Evolutionary conservation across 768 basidiomycete genomes (phyloP).

Genomic region (Pisolithus tinctorius): DNA sequence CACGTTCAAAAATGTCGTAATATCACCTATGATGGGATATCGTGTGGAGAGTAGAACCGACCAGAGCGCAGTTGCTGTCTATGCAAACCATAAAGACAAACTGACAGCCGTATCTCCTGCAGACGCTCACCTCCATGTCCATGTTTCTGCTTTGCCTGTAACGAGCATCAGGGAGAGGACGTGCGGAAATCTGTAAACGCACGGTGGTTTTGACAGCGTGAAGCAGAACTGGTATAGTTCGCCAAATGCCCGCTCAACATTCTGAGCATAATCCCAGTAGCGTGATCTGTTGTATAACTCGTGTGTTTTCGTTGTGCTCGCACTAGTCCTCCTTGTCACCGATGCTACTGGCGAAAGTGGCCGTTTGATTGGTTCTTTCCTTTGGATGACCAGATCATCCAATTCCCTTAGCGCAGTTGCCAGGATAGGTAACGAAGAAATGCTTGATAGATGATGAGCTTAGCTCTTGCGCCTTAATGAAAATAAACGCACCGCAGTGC

Average conservation of each 20-base stretch:
- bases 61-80: slow-evolving; percentile 74
- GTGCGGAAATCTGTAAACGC: slow-evolving; percentile 23
- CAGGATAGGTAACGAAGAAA: slow-evolving; percentile 44
- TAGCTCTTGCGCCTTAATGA: neutral
- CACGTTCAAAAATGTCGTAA: slow-evolving; percentile 63
- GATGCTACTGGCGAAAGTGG: slow-evolving; percentile 16
- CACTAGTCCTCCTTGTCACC: slow-evolving; percentile 25
- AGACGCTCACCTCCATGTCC: slow-evolving; percentile 65
- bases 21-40: slow-evolving; percentile 58
- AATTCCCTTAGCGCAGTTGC: slow-evolving; percentile 51
- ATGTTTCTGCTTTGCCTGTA: slow-evolving; percentile 64
- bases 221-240: slow-evolving; percentile 72
- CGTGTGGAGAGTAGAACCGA: slow-evolving; percentile 63
- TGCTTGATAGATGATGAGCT: slow-evolving; percentile 27
- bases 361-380: slow-evolving; percentile 32
- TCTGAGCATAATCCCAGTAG: slow-evolving; percentile 43
- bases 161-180: slow-evolving; percentile 3
- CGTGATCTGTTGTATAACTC: slow-evolving; percentile 51
- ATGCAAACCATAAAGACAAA: neutral
- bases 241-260: slow-evolving; percentile 48
- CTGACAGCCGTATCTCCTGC: neutral
- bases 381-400: slow-evolving; percentile 51
- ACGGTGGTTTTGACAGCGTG: slow-evolving; percentile 64
- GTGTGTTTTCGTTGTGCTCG: neutral
- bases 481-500: slow-evolving; percentile 34